Base-by-base conservation (phyloP, 495 filamentous ascomycete genomes). In the Penicillium malachiteum region DNA sequence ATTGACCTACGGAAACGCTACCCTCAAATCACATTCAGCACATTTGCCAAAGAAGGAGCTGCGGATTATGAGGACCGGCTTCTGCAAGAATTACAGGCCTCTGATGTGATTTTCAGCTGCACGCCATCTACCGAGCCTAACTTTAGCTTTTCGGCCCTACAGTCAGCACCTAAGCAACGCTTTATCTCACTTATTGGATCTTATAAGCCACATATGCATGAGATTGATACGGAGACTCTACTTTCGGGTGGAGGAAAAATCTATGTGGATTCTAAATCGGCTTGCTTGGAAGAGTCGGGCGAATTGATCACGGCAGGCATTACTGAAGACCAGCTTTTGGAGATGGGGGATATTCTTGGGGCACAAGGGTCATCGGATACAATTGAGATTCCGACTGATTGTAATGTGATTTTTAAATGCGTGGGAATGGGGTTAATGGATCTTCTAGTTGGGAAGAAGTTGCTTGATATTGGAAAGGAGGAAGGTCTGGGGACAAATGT, bases 171-270 rank as follows among this genome's bases (percentile, higher is more conserved):
- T 39, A 90, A 89, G 59, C 86, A 84, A 10, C 69, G 91, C 26
- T 82, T 93, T 58, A 84, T 96, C 50, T 83, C 88, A 0, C 83
- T 89, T 0, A 89, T 97, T 60, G 94, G 94, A 37, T 88, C 84
- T 52, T 97, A 96, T 53, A 88, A 86, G 54, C 82, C 84, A 5
- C 74, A 89, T 48, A 97, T 97, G 94, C 76, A 85, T 48, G 94
- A 98, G 70, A 63, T 98, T 38, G 89, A 93, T 38, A 79, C 79
- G 0, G 86, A 87, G 42, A 81, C 96, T 14, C 68, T 98, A 3
- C 82, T 89, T 34, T 89, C 88, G 2, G 76, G 78, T 2, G 87
- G 89, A 2, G 87, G 88, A 0, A 86, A 82, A 13, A 77, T 94
- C 37, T 81, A 96, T 33, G 93, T 97, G 14, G 93, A 97, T 66